Base-by-base conservation (phyloP, 208 protist species). In the Trypanosoma rangeli region DNA sequence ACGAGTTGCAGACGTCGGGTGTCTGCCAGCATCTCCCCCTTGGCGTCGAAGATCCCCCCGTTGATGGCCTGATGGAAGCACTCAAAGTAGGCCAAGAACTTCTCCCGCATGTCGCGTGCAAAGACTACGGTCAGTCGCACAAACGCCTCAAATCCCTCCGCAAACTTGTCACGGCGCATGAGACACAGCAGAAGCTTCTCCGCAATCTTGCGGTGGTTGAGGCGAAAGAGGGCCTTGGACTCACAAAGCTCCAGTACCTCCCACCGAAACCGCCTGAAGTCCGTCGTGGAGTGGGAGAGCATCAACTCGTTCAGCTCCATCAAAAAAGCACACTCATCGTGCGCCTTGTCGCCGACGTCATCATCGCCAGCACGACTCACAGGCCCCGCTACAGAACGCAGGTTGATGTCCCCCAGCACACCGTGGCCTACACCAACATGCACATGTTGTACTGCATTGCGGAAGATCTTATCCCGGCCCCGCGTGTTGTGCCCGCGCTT, bases 381-480 rank as follows among this genome's bases (percentile, higher is more conserved):
- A 37, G 39, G 48, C 0, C 80, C 83, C 4, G 70, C 84, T 22
- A 81, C 82, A 20, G 93, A 80, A 24, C 83, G 70, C 5, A 97
- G 76, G 24, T 75, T 80, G n/a, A 97, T 67, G 62, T 84, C 86
- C 31, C 92, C 89, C 10, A 97, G 74, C 15, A 93, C 84, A 50
- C 78, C 81, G 78, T 97, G 86, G 1, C 92, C 92, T 8, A 97
- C 78, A 18, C 92, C 87, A 13, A 97, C 79, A 50, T 90, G 89
- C n/a, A 97, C 92, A 56, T 94, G 78, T 79, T 97, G 84, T 9
- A 97, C 86, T 0, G 92, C 92, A 48, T 92, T 72, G n/a, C 86
- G 84, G 57, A 96, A 96, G 26, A 96, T 73, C 68, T 94, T 96
- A 49, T 91, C 76, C 60, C 75, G 79, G 56, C 88, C 88, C 16